phyloP scores from a whole-genome alignment of 495 filamentous ascomycete species.

The Polyplosphaeria fusca region DNA sequence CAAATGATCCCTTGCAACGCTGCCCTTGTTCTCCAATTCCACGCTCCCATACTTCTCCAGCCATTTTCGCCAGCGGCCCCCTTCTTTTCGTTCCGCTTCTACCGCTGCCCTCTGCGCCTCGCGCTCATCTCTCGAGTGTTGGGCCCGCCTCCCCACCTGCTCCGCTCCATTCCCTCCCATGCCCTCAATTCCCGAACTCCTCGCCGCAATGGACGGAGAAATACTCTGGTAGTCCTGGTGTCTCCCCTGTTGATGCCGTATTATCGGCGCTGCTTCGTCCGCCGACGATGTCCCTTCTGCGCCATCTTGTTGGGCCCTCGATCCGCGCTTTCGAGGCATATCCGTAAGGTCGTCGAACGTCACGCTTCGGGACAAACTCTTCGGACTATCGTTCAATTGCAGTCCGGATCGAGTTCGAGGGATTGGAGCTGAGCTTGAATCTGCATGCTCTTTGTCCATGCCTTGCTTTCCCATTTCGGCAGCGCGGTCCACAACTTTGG shows the following conservation, averaged over 20 bases:
- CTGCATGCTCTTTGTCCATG: no score
- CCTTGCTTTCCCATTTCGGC: no score
- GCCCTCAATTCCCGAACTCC: neutral
- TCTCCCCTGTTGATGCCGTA: constrained; percentile 5
- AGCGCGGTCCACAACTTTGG: neutral
- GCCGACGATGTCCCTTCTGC: no score
- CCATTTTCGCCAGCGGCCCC: constrained; percentile 49
- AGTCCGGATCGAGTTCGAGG: no score
- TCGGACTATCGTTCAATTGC: neutral
- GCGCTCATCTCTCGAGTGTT: constrained; percentile 19
- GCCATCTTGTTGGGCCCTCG: neutral
- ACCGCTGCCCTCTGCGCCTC: constrained; percentile 26
- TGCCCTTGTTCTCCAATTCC: constrained; percentile 95
- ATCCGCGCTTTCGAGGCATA: neutral
- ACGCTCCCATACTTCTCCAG: constrained; percentile 74
- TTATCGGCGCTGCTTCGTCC: constrained; percentile 30
- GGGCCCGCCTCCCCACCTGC: neutral
- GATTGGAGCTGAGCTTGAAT: no score
- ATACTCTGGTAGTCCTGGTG: constrained; percentile 25
- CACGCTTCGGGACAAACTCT: neutral
- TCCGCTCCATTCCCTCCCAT: neutral
- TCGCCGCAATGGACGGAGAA: constrained; percentile 17
- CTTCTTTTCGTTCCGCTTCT: constrained; percentile 34
- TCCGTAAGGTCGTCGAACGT: neutral
- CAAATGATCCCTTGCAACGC: constrained; percentile 90